phyloP scores from a whole-genome alignment of 2,329 filamentous ascomycete genomes.

The Periconia sp. region DNA sequence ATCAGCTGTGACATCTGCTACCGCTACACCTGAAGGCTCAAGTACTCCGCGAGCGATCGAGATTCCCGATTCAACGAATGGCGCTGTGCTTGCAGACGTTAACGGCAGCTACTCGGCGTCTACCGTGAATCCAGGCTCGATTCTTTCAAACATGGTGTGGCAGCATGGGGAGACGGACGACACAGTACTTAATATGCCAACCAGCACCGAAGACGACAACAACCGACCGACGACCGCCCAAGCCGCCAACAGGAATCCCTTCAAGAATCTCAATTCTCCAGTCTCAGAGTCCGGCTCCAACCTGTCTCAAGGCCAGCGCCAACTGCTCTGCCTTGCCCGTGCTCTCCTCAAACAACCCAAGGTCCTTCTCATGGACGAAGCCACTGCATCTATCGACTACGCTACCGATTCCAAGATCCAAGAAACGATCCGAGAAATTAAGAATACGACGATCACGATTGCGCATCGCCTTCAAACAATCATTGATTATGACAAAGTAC shows the following conservation, averaged over 20 bases:
- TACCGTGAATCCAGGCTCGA: slow-evolving; percentile 39
- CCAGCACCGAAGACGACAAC: slow-evolving; percentile 34
- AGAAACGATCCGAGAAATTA: slow-evolving; percentile 91
- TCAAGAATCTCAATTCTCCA: slow-evolving; percentile 81
- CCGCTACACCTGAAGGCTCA: slow-evolving; percentile 24
- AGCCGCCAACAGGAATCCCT: slow-evolving; percentile 89
- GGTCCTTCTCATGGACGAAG: slow-evolving; percentile 99
- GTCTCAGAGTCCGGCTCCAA: slow-evolving; percentile 93
- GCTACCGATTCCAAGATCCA: slow-evolving; percentile 95
- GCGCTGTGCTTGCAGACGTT: slow-evolving; percentile 31
- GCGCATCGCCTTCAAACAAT: slow-evolving; percentile 96
- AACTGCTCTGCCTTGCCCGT: slow-evolving; percentile 90
- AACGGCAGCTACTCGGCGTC: slow-evolving; percentile 36
- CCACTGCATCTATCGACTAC: slow-evolving; percentile 96
- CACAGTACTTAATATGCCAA: slow-evolving; percentile 38
- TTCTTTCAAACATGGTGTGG: slow-evolving; percentile 36
- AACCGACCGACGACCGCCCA: slow-evolving; percentile 41
- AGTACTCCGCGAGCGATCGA: slow-evolving; percentile 33
- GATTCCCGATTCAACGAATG: slow-evolving; percentile 39
- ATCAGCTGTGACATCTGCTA: slow-evolving; percentile 47
- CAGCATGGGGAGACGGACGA: slow-evolving; percentile 36
- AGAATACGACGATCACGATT: slow-evolving; percentile 92
- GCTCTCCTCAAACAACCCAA: slow-evolving; percentile 90
- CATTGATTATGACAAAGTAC: slow-evolving; percentile 96
- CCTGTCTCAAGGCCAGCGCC: slow-evolving; percentile 92